Percentiles rank a stretch among this genome's conserved stretches.
Conservation (phyloP, 2,329 filamentous ascomycete species). For the Hyphodiscus sp. region DNA sequence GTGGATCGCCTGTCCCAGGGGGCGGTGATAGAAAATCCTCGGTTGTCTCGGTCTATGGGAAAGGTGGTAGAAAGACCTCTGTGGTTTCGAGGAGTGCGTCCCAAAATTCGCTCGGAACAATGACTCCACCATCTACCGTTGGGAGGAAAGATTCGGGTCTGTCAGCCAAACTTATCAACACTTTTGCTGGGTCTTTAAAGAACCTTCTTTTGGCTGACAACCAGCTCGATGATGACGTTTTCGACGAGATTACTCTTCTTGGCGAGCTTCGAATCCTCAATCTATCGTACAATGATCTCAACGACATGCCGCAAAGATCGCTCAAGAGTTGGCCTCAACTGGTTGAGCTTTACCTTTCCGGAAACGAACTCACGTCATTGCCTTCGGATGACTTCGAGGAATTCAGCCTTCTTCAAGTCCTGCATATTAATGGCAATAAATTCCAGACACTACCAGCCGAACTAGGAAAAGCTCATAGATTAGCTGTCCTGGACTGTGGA, state of each 20-base stretch:
- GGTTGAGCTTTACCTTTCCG: constrained; percentile 87
- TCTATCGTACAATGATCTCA: constrained; percentile 89
- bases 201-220: constrained; percentile 91
- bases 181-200: constrained; percentile 79
- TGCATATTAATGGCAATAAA: constrained; percentile 96
- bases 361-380: constrained; percentile 85
- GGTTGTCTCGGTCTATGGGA: constrained; percentile 48
- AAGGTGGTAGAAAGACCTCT: constrained; percentile 78
- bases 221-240: constrained; percentile 87
- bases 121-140: constrained; percentile 45
- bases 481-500: constrained; percentile 87
- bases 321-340: constrained; percentile 87
- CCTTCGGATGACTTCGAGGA: constrained; percentile 94
- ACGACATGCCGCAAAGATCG: constrained; percentile 82
- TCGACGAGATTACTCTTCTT: constrained; percentile 80
- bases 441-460: constrained; percentile 96
- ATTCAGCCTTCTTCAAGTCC: constrained; percentile 74
- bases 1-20: constrained; percentile 59
- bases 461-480: constrained; percentile 85
- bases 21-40: constrained; percentile 58
- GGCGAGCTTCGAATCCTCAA: constrained; percentile 84
- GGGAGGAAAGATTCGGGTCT: constrained; percentile 83
- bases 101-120: constrained; percentile 34
- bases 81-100: constrained; percentile 63
- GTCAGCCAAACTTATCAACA: constrained; percentile 71